Conservation (phyloP, 2,329 filamentous ascomycete genomes). For the Cordyceps cicadae region DNA sequence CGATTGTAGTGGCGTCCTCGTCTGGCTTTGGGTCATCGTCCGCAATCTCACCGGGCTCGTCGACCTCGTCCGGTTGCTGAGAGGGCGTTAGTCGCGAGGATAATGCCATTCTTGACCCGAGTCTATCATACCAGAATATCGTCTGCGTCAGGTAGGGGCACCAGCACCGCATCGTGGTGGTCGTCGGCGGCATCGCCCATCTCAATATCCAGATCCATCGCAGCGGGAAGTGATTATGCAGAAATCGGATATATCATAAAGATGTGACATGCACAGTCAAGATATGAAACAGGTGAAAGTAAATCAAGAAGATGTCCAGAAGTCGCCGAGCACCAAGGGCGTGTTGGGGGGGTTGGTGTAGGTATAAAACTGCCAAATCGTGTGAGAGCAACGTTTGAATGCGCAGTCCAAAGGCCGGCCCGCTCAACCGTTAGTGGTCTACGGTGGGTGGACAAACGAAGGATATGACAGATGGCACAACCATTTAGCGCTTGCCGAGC, state of each 20-base stretch:
- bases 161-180: constrained; percentile 20
- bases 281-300: background rate
- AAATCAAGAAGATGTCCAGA: background rate
- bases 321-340: background rate
- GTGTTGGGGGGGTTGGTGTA: background rate
- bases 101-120: background rate
- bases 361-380: background rate
- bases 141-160: constrained; percentile 23
- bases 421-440: background rate
- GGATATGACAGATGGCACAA: background rate
- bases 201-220: constrained; percentile 63
- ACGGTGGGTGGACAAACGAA: background rate
- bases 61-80: constrained; percentile 28
- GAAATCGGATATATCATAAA: background rate
- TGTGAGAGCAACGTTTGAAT: background rate
- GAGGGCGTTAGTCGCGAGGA: background rate
- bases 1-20: constrained; percentile 19
- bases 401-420: background rate
- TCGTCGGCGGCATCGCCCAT: constrained; percentile 54
- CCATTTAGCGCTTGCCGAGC: background rate
- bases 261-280: background rate
- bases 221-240: constrained; percentile 16
- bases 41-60: constrained; percentile 31
- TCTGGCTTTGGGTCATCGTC: constrained; percentile 23
- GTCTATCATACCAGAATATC: constrained; percentile 29